Evolutionary conservation across 2,329 filamentous ascomycete genomes (phyloP).

Genomic region (Colletotrichum graminicola): DNA sequence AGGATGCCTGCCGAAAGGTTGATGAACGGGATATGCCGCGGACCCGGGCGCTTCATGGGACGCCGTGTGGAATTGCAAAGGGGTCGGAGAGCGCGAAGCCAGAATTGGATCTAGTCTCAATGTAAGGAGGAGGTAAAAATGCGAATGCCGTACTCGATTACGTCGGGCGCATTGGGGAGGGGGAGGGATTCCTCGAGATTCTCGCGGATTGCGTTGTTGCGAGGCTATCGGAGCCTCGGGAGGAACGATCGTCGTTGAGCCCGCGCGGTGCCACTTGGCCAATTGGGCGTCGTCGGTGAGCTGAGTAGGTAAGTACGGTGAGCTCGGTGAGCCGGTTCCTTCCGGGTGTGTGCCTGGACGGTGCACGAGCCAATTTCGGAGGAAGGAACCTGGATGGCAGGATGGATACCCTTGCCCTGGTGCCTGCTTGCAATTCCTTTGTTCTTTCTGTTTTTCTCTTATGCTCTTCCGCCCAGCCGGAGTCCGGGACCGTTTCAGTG

Average conservation of each 20-base stretch:
- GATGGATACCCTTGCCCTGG: not conserved
- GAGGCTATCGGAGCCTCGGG: conserved; percentile 17
- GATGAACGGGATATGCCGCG: conserved; percentile 7
- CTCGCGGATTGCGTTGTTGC: conserved; percentile 1
- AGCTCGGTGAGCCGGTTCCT: not conserved
- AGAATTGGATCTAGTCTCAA: not conserved
- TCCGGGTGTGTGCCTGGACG: not conserved
- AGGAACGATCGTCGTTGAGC: not conserved
- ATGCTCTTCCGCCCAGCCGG: conserved; percentile 17
- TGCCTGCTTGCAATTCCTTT: not conserved
- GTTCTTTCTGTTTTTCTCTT: not conserved
- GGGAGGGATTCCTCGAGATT: not conserved
- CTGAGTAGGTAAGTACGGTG: too few relatives aligned
- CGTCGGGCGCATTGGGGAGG: not conserved
- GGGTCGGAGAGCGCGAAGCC: not conserved
- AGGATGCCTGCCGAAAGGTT: not conserved
- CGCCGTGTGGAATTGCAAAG: not conserved
- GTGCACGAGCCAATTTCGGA: not conserved
- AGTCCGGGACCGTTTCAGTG: conserved; percentile 22
- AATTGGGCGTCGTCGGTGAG: not conserved
- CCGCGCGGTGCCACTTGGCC: conserved; percentile 18
- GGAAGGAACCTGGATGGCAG: not conserved
- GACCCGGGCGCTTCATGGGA: not conserved
- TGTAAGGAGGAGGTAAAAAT: not conserved
- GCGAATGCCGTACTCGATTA: not conserved